phyloP scores from a whole-genome alignment of 2,329 filamentous ascomycete genomes.

The Harringtonia aguacate region DNA sequence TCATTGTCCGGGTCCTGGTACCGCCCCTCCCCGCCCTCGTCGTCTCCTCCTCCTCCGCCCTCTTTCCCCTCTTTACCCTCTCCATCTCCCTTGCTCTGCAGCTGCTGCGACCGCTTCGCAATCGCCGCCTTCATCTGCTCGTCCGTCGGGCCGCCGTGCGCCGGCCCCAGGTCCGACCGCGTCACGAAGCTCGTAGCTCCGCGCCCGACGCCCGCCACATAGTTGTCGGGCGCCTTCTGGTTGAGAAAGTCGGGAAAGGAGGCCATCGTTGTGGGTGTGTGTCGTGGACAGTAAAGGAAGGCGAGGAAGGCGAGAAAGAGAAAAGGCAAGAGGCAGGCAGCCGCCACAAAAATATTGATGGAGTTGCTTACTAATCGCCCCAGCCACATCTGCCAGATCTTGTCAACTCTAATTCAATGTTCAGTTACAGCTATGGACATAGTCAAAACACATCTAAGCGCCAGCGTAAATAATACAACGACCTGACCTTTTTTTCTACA shows the following conservation, averaged over 20 bases:
- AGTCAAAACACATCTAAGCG: too few relatives aligned
- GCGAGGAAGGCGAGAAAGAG: too few relatives aligned
- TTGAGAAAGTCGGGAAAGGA: conserved; percentile 67
- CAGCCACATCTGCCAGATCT: too few relatives aligned
- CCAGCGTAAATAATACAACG: too few relatives aligned
- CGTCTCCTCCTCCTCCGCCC: conserved; percentile 31
- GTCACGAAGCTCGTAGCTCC: conserved; percentile 98
- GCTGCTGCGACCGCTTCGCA: conserved; percentile 79
- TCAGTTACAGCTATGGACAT: too few relatives aligned
- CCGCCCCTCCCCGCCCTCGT: conserved; percentile 58
- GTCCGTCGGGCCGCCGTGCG: conserved; percentile 87
- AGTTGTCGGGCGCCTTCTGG: conserved; percentile 77
- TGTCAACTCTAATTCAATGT: too few relatives aligned
- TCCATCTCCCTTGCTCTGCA: conserved; percentile 43
- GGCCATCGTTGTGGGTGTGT: conserved; percentile 30
- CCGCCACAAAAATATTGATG: too few relatives aligned
- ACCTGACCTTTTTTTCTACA: too few relatives aligned
- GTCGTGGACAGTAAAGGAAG: too few relatives aligned
- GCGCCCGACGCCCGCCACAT: conserved; percentile 92
- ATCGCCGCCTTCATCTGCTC: conserved; percentile 98
- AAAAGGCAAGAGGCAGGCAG: too few relatives aligned
- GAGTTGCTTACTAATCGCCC: too few relatives aligned
- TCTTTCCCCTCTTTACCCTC: conserved; percentile 67
- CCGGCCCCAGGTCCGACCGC: conserved; percentile 88
- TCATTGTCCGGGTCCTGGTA: conserved; percentile 98